These are phyloP conservation scores for Starmera dryadoides DNA, from an alignment of 805 yeast species.

Conservation along the genomic window DNA sequence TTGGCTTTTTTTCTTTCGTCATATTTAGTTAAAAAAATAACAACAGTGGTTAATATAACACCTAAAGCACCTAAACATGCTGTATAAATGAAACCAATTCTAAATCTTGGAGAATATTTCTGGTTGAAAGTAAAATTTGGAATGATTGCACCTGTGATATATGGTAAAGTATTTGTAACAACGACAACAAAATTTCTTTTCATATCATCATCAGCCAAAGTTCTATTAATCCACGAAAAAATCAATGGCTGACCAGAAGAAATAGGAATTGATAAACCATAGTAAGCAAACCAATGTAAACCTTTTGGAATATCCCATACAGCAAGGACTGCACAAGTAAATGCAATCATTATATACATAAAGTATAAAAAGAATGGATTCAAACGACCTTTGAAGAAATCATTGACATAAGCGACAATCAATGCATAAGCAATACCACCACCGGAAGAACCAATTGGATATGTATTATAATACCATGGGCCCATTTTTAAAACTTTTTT, in stretches of 20 bases:
- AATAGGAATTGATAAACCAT: slow-evolving; percentile 38
- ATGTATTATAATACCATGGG: slow-evolving; percentile 26
- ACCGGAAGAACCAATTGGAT: slow-evolving; percentile 29
- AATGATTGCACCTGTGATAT: slow-evolving; percentile 29
- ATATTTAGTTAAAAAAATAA: no score
- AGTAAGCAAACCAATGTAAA: no score
- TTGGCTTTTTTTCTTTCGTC: no score
- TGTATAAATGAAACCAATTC: slow-evolving; percentile 28
- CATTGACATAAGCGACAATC: no score
- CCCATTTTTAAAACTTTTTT: slow-evolving; percentile 25
- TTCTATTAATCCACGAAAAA: slow-evolving; percentile 46
- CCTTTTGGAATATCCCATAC: no score
- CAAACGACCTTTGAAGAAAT: no score
- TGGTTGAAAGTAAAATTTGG: slow-evolving; percentile 31
- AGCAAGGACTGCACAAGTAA: slow-evolving; percentile 40
- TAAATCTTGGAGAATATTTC: slow-evolving; percentile 24
- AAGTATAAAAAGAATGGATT: no score
- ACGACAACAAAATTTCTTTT: slow-evolving; percentile 27
- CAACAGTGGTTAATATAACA: slow-evolving; percentile 19
- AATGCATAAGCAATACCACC: slow-evolving; percentile 28
- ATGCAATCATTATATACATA: slow-evolving; percentile 31
- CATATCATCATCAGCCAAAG: no score
- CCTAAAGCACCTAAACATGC: slow-evolving; percentile 25
- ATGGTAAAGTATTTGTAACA: slow-evolving; percentile 30
- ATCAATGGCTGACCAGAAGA: slow-evolving; percentile 47